phyloP scores from a whole-genome alignment of 345 rosid species.

The Heritiera fomes region DNA sequence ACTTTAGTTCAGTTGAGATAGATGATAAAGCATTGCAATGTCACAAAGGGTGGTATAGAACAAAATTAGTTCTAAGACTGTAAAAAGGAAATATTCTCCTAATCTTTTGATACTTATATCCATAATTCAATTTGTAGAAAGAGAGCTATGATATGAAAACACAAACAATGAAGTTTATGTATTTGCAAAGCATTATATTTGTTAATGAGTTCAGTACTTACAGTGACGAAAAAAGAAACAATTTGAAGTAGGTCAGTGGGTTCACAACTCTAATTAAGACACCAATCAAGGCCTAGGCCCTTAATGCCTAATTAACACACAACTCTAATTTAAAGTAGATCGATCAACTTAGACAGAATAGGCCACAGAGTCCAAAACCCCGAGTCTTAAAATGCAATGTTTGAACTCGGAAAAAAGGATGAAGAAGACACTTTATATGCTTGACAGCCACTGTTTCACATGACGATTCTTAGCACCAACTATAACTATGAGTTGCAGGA shows the following conservation, averaged over 20 bases:
- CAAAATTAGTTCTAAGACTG: not conserved
- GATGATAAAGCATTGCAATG: not conserved
- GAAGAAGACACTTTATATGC: too few species aligned
- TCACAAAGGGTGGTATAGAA: not conserved
- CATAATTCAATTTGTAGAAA: slow-evolving; percentile 9
- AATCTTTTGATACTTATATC: not conserved
- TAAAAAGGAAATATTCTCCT: not conserved
- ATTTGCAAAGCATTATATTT: not conserved
- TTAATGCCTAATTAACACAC: not conserved
- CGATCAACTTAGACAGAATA: not conserved
- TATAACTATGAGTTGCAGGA: not conserved
- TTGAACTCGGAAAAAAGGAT: not conserved
- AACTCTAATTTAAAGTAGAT: not conserved
- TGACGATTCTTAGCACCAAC: not conserved
- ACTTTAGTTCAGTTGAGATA: not conserved
- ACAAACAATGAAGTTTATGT: not conserved
- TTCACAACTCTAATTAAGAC: not conserved
- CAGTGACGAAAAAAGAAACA: not conserved
- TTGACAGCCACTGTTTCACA: too few species aligned
- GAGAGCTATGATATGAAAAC: not conserved
- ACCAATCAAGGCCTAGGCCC: not conserved
- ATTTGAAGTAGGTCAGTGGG: not conserved
- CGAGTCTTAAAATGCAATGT: not conserved
- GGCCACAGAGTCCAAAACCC: not conserved
- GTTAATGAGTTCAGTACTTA: not conserved